These are phyloP conservation scores for Fusarium haematococcum DNA, from an alignment of 2,329 filamentous ascomycete species.

Conservation along the genomic window DNA sequence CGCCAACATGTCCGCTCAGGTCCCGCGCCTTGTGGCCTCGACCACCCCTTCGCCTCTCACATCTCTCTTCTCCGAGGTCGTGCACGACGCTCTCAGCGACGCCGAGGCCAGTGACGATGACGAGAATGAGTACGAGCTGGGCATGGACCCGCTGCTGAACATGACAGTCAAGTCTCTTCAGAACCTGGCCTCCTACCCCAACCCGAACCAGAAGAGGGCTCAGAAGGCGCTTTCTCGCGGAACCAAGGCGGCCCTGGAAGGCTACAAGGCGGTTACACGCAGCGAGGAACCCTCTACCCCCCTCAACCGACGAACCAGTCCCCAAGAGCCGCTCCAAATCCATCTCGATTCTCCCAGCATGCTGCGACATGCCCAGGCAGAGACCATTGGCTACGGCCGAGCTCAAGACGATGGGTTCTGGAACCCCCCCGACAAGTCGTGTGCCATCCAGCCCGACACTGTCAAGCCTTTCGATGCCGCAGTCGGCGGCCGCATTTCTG, in stretches of 20 bases:
- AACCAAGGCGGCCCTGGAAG: conserved; percentile 37
- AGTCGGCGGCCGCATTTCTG: conserved; percentile 21
- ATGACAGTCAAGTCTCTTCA: conserved; percentile 62
- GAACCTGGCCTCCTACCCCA: conserved; percentile 67
- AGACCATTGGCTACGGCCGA: conserved; percentile 18
- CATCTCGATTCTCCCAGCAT: conserved; percentile 2
- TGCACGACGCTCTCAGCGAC: conserved; percentile 29
- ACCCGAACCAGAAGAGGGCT: conserved; percentile 65
- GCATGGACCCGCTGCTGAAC: conserved; percentile 50
- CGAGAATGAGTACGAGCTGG: conserved; percentile 46
- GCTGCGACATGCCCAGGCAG: conserved; percentile 17
- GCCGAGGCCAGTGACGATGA: conserved; percentile 44
- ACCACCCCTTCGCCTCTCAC: conserved; percentile 38
- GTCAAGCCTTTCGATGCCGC: conserved; percentile 21
- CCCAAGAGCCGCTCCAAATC: conserved; percentile 19
- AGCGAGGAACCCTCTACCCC: conserved; percentile 25
- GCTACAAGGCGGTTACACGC: conserved; percentile 20
- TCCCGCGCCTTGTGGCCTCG: conserved; percentile 45
- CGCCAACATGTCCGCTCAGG: conserved; percentile 42
- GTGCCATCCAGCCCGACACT: conserved; percentile 13
- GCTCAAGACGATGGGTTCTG: conserved; percentile 19
- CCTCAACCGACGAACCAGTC: conserved; percentile 6
- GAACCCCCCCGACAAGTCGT: conserved; percentile 11
- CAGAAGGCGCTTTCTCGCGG: conserved; percentile 58
- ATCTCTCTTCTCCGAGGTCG: conserved; percentile 31